Evolutionary conservation across 768 basidiomycete species (phyloP).

Genomic region (Cytidiella melzeri): DNA sequence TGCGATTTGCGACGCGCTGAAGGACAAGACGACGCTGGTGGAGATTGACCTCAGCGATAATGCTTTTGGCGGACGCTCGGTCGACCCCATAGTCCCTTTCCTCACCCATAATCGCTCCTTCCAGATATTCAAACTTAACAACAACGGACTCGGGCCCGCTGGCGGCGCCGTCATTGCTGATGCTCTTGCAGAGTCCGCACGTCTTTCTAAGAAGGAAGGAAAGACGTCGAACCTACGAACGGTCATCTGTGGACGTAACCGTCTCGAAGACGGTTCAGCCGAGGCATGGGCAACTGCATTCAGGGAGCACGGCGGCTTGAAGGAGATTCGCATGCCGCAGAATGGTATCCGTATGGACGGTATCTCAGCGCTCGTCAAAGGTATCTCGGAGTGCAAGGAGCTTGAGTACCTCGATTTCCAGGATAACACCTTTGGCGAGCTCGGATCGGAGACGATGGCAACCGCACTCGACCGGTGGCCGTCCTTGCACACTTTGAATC

Average conservation of each 20-base stretch:
- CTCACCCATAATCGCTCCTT: conserved; percentile 77
- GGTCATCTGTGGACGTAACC: conserved; percentile 90
- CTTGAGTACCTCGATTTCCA: conserved; percentile 84
- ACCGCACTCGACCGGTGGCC: conserved; percentile 66
- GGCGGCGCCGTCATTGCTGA: conserved; percentile 83
- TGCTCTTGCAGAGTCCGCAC: conserved; percentile 75
- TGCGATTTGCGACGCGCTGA: conserved; percentile 83
- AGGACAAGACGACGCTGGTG: conserved; percentile 70
- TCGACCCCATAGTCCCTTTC: conserved; percentile 89
- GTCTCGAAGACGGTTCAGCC: conserved; percentile 90
- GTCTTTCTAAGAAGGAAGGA: conserved; percentile 57
- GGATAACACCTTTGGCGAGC: conserved; percentile 79
- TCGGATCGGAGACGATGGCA: conserved; percentile 50
- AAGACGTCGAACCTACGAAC: conserved; percentile 66
- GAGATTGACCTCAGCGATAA: conserved; percentile 94
- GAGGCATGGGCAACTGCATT: conserved; percentile 83
- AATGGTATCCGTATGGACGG: conserved; percentile 96
- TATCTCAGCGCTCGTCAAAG: conserved; percentile 69
- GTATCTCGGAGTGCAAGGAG: conserved; percentile 58
- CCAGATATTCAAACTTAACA: conserved; percentile 85
- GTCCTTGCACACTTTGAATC: conserved; percentile 67
- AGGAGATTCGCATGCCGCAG: conserved; percentile 91
- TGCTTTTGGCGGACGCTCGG: conserved; percentile 92
- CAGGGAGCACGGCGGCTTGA: conserved; percentile 71
- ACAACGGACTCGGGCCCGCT: conserved; percentile 91